Base-by-base conservation (phyloP, 352 stramenopile genomes). In the Phytophthora nicotianae region DNA sequence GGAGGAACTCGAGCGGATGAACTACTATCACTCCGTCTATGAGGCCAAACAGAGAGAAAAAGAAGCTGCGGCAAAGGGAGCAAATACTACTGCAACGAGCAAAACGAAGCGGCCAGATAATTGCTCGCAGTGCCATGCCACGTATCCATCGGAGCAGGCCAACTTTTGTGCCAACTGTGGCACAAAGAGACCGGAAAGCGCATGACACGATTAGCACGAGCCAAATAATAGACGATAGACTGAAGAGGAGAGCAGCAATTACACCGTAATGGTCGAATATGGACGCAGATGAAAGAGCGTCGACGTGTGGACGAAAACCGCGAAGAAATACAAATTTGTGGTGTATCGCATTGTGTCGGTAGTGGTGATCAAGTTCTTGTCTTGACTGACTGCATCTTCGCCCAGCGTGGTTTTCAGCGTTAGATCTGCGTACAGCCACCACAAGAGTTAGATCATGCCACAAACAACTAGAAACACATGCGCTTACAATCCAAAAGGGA, bases 1-100 rank as follows among this genome's bases (percentile, higher is more conserved):
- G 20, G 87, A 96, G 62, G 85, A 96, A 56, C 77, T 96, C 19
- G 77, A 88, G 32, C 85, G 79, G 19, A 96, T 96, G 87, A 75
- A 94, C 29, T 96, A 94, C 58, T 96, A 91, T 55, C 87, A 96
- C 67, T 88, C 80, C 2, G 72, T 96, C 33, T 94, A 92, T 58
- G 66, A 82, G 49, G 66, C 76, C 20, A 92, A 91, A 54, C 70
- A 91, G 50, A 64, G 63, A 19, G 58, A 75, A 24, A 45, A 73
- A 35, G 49, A 50, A 10, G 29, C 38, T 4, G 37, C 53, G 24
- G 20, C 20, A 46, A 33, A 14, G 13, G 49, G 1, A 27, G 14
- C 3, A 13, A 19, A 10, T 42, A 29, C 14, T 62, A 8, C 17
- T 14, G 20, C 37, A 16, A 13, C 23, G 11, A 59, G 32, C 7